These are phyloP conservation scores for Hibiscus syriacus DNA, from an alignment of 345 rosid species.

Conservation along the genomic window DNA sequence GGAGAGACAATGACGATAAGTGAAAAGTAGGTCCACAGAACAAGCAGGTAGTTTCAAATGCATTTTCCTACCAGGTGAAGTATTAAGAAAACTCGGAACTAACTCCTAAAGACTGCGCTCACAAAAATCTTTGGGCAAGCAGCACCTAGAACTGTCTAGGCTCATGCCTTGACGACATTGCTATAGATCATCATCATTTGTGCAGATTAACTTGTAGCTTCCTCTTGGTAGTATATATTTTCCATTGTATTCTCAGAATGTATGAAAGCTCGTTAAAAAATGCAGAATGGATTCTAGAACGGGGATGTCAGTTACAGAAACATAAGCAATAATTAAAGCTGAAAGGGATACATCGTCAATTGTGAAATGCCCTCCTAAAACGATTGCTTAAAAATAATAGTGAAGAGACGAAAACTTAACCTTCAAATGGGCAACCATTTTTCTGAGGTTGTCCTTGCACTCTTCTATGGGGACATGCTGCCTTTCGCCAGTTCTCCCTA, in stretches of 20 bases:
- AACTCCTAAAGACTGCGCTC: background rate
- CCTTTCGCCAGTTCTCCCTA: conserved; percentile 56
- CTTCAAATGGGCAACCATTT: conserved; percentile 77
- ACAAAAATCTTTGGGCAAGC: background rate
- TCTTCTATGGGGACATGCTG: conserved; percentile 82
- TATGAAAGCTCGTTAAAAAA: background rate
- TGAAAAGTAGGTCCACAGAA: background rate
- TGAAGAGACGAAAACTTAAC: conserved; percentile 23
- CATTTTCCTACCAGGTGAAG: background rate
- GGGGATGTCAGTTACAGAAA: background rate
- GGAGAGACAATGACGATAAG: conserved; percentile 9
- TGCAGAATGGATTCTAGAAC: background rate
- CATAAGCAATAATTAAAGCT: background rate
- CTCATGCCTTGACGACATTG: background rate
- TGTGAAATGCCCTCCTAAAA: background rate
- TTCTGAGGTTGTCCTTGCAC: conserved; percentile 58
- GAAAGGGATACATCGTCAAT: background rate
- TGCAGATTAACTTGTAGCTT: background rate
- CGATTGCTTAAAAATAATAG: background rate
- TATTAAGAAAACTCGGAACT: background rate
- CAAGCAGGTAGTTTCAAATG: background rate
- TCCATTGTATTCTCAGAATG: background rate
- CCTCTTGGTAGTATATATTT: background rate
- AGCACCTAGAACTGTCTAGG: background rate
- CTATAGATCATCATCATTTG: background rate